Conservation (phyloP, 768 basidiomycete species). For the Cyclocybe aegerita region DNA sequence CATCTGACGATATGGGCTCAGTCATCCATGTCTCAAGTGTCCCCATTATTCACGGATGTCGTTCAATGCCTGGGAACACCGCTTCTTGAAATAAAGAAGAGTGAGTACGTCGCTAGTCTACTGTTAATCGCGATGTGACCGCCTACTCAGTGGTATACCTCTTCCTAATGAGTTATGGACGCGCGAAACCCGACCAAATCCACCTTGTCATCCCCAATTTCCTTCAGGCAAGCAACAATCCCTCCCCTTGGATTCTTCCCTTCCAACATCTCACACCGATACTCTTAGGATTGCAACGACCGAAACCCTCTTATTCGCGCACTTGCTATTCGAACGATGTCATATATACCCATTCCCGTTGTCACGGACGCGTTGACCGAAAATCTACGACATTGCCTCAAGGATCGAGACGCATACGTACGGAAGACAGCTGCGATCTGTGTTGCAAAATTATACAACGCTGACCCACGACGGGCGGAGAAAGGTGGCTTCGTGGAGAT, state of each 20-base stretch:
- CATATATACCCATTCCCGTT: slow-evolving; percentile 91
- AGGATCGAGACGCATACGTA: slow-evolving; percentile 96
- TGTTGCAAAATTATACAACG: slow-evolving; percentile 92
- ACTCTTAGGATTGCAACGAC: slow-evolving; percentile 87
- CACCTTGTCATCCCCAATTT: slow-evolving; percentile 89
- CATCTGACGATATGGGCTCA: slow-evolving; percentile 20
- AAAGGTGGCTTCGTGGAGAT: slow-evolving; percentile 88
- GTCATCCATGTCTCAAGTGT: slow-evolving; percentile 57
- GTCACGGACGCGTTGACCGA: slow-evolving; percentile 86
- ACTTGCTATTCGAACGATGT: slow-evolving; percentile 98
- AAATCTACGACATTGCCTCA: slow-evolving; percentile 87
- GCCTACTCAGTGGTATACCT: slow-evolving; percentile 85
- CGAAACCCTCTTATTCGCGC: slow-evolving; percentile 96
- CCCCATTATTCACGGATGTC: slow-evolving; percentile 91
- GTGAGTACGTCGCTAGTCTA: slow-evolving; percentile 42
- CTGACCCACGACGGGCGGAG: slow-evolving; percentile 85
- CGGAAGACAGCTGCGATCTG: slow-evolving; percentile 98
- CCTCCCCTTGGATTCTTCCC: not conserved
- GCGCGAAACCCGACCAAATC: slow-evolving; percentile 91
- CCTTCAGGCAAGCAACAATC: slow-evolving; percentile 60
- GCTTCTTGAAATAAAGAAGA: slow-evolving; percentile 98
- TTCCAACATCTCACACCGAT: slow-evolving; percentile 2
- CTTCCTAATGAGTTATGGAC: slow-evolving; percentile 95
- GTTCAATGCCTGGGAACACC: slow-evolving; percentile 95
- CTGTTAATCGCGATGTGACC: slow-evolving; percentile 12